Conservation (phyloP, 2,329 filamentous ascomycete species). For the Eutypa lata region DNA sequence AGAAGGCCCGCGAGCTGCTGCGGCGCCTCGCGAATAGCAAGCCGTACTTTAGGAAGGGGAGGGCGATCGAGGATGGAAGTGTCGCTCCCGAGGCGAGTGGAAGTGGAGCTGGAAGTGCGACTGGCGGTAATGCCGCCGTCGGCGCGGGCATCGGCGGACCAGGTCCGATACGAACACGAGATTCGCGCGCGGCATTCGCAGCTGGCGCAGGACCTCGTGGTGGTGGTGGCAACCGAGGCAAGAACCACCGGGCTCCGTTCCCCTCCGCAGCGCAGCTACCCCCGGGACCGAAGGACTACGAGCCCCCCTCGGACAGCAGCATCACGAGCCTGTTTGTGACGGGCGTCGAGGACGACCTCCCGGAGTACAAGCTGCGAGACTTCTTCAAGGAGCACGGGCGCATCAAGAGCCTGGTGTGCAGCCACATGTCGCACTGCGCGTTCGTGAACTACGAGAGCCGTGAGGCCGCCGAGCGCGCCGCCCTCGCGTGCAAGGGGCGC, state of each 20-base stretch:
- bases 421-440: constrained; percentile 94
- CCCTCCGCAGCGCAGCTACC: constrained; percentile 71
- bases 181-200: constrained; percentile 51
- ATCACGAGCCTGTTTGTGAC: constrained; percentile 94
- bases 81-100: constrained; percentile 16
- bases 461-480: constrained; percentile 80
- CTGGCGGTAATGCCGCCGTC: constrained; percentile 45
- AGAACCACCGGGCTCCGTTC: constrained; percentile 53
- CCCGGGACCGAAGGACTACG: constrained; percentile 79
- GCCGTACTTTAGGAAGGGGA: constrained; percentile 89
- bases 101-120: constrained; percentile 32
- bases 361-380: constrained; percentile 84
- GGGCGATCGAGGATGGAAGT: constrained; percentile 62
- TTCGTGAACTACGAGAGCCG: constrained; percentile 92
- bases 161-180: constrained; percentile 77
- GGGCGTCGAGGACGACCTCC: constrained; percentile 92
- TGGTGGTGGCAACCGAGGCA: constrained; percentile 32
- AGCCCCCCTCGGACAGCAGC: constrained; percentile 77
- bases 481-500: constrained; percentile 79
- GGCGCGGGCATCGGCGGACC: constrained; percentile 60
- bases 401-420: constrained; percentile 89
- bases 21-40: constrained; percentile 85
- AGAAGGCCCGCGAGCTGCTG: constrained; percentile 88
- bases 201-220: constrained; percentile 43
- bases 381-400: constrained; percentile 89